Evolutionary conservation across 2,329 filamentous ascomycete species (phyloP).

Genomic region (Orbilia blumenaviensis): DNA sequence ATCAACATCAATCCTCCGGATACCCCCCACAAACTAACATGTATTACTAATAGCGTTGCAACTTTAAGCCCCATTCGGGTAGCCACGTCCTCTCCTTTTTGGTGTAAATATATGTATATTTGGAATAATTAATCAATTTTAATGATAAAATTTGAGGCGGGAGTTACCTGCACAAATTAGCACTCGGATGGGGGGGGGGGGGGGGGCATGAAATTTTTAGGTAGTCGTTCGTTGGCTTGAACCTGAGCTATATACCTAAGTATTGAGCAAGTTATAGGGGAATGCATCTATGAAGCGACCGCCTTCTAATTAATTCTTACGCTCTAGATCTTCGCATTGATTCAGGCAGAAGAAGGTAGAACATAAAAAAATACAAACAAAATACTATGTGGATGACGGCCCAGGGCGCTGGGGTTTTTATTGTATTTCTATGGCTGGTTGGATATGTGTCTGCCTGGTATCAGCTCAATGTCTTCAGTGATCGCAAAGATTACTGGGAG

Average conservation of each 20-base stretch:
- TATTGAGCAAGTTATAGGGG: not conserved
- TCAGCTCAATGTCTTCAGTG: not conserved
- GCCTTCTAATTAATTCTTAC: no score
- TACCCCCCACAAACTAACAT: conserved; percentile 4
- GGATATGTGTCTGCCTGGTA: not conserved
- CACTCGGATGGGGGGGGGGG: no score
- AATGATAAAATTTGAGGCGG: not conserved
- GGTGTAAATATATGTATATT: not conserved
- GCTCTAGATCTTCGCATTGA: no score
- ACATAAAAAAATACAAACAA: no score
- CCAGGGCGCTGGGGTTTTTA: not conserved
- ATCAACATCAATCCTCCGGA: not conserved
- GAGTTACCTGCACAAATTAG: no score
- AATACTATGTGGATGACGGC: not conserved
- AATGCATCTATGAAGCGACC: no score
- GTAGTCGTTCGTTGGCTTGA: no score
- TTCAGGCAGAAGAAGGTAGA: no score
- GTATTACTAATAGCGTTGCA: conserved; percentile 19
- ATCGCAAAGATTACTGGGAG: not conserved
- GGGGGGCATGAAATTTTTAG: no score
- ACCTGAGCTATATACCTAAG: no score
- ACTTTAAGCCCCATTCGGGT: not conserved
- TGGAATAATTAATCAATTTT: not conserved
- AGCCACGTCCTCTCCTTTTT: not conserved
- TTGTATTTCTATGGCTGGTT: not conserved